Base-by-base conservation (phyloP, 495 filamentous ascomycete genomes). In the Immersiella caudata region DNA sequence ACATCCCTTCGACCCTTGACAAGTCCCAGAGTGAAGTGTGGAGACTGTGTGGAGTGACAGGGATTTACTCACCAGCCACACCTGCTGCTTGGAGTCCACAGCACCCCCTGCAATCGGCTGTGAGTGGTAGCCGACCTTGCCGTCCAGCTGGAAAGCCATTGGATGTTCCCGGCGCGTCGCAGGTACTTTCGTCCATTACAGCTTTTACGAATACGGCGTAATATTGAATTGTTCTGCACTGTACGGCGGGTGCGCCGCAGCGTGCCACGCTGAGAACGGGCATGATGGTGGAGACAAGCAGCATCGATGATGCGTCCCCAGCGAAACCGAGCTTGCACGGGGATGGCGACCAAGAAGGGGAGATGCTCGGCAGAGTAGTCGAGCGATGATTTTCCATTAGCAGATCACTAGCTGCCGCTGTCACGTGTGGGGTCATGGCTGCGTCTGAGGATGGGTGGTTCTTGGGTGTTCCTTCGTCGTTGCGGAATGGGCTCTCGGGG, bases 141-240 rank as follows among this genome's bases (percentile, higher is more conserved):
- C 57, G 57, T 36, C 21, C 60, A 50, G 33, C 60, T 62, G 56
- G 54, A 57, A 57, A 57, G 14, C 40, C 16, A 46, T 46, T 46
- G 40, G 40, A n/a, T 18, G 40, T 46, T 18, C 40, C 5, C 11
- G 4, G 40, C 40, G 4, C 16, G 40, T 14, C 40, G 16, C 40
- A 14, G 40, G 40, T 46, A 46, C 40, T 46, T 14, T 46, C n/a
- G 9, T 20, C 22, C 62, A 36, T 46, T 24, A 46, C 52, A 24
- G 52, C 51, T 27, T 46, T 56, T 57, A 49, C 63, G 63, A 65
- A 65, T 65, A 65, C 63, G 63, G 60, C 33, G 63, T 50, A 65
- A 65, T 65, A 65, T 65, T 58, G 63, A 40, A 57, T 56, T 58
- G 35, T 29, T 22, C n/a, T 40, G 57, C 57, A 33, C 26, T 36